Conservation (phyloP, 768 basidiomycete species). For the Piloderma croceum region DNA sequence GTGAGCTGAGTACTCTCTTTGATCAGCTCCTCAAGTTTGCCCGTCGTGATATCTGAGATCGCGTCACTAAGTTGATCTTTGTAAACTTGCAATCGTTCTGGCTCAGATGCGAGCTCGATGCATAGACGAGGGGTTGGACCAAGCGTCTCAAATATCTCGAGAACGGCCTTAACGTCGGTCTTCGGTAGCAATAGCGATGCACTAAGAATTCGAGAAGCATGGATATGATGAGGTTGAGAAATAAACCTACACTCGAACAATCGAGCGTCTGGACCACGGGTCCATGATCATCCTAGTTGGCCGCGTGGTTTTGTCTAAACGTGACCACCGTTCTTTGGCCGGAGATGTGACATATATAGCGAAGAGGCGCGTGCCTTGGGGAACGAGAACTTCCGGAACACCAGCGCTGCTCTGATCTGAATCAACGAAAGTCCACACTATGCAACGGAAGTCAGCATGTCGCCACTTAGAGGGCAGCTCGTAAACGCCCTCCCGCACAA, state of each 20-base stretch:
- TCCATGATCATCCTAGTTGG: slow-evolving; percentile 9
- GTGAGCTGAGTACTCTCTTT: slow-evolving; percentile 6
- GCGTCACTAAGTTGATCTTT: no score
- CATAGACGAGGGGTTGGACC: slow-evolving; percentile 13
- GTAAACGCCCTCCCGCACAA: slow-evolving; percentile 15
- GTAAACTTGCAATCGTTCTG: neutral
- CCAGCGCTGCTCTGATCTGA: slow-evolving; percentile 7
- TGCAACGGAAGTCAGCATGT: neutral
- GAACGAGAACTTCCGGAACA: slow-evolving; percentile 5
- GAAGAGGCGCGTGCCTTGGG: slow-evolving; percentile 8
- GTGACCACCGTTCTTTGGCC: slow-evolving; percentile 8
- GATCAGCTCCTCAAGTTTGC: slow-evolving; percentile 6
- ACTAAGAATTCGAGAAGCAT: slow-evolving; percentile 5
- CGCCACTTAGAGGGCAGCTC: slow-evolving; percentile 8
- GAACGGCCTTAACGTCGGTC: no score
- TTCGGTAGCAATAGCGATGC: neutral
- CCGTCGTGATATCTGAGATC: slow-evolving; percentile 4
- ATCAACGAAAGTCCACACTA: slow-evolving; percentile 9
- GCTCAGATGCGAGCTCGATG: slow-evolving; percentile 6
- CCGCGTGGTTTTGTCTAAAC: slow-evolving; percentile 6
- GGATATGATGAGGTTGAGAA: slow-evolving; percentile 4
- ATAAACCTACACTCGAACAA: slow-evolving; percentile 11
- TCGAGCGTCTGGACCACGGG: slow-evolving; percentile 16
- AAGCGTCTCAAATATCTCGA: slow-evolving; percentile 9
- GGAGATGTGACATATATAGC: slow-evolving; percentile 11